Evolutionary conservation across 352 stramenopile species (phyloP), one percentile per base, ranked within the genome.

Genomic region (Phytophthora chlamydospora): DNA sequence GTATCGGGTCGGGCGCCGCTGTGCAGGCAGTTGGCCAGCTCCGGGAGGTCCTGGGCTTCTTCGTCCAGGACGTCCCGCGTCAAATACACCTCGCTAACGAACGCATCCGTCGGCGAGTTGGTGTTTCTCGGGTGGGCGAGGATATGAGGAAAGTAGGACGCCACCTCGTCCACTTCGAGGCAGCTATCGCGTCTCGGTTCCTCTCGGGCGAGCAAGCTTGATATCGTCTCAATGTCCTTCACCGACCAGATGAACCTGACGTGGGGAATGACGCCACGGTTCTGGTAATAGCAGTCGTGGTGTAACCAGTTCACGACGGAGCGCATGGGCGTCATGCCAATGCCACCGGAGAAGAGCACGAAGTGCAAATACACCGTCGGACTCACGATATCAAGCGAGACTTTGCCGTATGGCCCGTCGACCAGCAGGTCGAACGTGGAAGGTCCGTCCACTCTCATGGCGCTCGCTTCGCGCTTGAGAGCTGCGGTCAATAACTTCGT

Each of bases 221-320:
- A 31, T 7, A 83, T 67, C 34, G 73, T 73, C 39, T 81, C 74
- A 2, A 73, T 70, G 9, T 88, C 69, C 14, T 77, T 76, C 2
- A 79, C 64, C 0, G 76, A 70, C 78, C 78, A 88, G 6, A 86
- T 64, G 29, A 88, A 88, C 32, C 61, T 58, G 24, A 83, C 74
- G n/a, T 78, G 69, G n/a, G 75, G 55, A 44, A 88, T 64, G 3
- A 62, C 46, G 2, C 50, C 57, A 8, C 72, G 76, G 31, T 51
- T 65, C 33, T 51, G 33, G 10, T 67, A 64, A 33, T 66, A 68
- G 13, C 55, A 50, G 14, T 75, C 61, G 44, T 78, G 60, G 48
- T 78, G 56, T 2, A 83, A 16, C 34, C 69, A 71, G 53, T 88
- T 88, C 1, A 78, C 67, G 10, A 85, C 58, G 2, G 69, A 79